Evolutionary conservation across 129 eudicot species (phyloP).

Genomic region (Helichrysum umbraculigerum): DNA sequence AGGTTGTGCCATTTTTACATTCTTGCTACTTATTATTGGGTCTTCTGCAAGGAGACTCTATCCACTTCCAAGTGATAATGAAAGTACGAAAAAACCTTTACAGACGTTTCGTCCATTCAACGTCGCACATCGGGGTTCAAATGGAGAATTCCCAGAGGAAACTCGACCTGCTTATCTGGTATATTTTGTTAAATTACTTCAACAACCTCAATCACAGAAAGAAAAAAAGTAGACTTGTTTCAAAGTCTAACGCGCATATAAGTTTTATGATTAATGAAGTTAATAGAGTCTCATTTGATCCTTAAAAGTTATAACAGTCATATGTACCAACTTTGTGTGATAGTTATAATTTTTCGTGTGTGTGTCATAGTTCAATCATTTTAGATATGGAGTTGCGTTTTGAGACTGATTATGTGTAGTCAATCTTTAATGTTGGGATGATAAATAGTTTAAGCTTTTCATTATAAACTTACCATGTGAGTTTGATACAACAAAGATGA

Average conservation of each 20-base stretch:
- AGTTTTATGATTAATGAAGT: neutral
- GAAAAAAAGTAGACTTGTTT: neutral
- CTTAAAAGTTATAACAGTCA: conserved; percentile 3
- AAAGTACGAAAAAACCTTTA: conserved; percentile 54
- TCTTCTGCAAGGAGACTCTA: conserved; percentile 70
- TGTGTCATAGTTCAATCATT: too few relatives aligned
- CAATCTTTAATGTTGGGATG: too few relatives aligned
- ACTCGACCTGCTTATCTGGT: conserved; percentile 84
- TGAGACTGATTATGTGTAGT: neutral
- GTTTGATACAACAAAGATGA: too few relatives aligned
- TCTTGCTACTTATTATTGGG: conserved; percentile 65
- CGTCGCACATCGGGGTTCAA: conserved; percentile 94
- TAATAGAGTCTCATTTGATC: neutral
- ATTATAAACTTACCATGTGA: too few relatives aligned
- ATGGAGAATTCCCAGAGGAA: conserved; percentile 97
- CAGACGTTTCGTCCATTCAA: conserved; percentile 92
- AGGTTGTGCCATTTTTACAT: conserved; percentile 55
- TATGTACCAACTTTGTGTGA: neutral
- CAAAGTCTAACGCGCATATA: neutral
- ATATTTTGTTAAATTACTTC: conserved; percentile 7
- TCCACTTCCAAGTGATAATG: conserved; percentile 81
- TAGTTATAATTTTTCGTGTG: neutral
- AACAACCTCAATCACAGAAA: neutral
- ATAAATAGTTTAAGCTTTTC: too few relatives aligned
- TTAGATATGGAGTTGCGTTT: neutral